These are phyloP conservation scores for Microbotryum scabiosae DNA, from an alignment of 1,284 basidiomycete species.

Conservation along the genomic window DNA sequence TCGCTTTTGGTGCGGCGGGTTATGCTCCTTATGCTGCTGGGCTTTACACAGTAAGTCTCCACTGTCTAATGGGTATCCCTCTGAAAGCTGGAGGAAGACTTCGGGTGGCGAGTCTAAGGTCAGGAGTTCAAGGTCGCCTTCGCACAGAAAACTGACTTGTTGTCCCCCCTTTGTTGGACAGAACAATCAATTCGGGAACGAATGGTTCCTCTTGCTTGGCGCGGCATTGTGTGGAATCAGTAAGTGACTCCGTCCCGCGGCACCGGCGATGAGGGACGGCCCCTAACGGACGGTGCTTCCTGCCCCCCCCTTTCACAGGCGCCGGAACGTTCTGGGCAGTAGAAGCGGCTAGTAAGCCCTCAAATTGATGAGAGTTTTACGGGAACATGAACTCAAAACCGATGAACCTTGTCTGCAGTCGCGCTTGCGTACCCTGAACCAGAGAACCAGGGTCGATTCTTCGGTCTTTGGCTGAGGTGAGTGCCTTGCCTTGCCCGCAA, in stretches of 20 bases:
- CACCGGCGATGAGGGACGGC: no score
- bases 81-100: no score
- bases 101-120: no score
- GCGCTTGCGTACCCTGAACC: slow-evolving; percentile 37
- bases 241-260: no score
- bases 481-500: no score
- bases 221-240: slow-evolving; percentile 39
- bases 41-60: slow-evolving; percentile 37
- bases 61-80: no score
- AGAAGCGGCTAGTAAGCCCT: slow-evolving; percentile 19
- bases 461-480: slow-evolving; percentile 38
- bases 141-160: no score
- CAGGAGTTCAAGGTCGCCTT: no score
- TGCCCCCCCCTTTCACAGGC: neutral
- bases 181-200: slow-evolving; percentile 33
- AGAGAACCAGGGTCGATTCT: slow-evolving; percentile 37
- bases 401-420: slow-evolving; percentile 20
- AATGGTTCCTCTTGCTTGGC: slow-evolving; percentile 41
- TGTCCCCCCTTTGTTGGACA: slow-evolving; percentile 2
- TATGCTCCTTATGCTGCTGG: slow-evolving; percentile 33
- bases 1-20: slow-evolving; percentile 12
- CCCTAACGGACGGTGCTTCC: neutral
- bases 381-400: neutral
- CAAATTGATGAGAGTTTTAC: slow-evolving; percentile 38
- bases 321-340: slow-evolving; percentile 17